Evolutionary conservation across 768 basidiomycete species (phyloP).

Genomic region (Sutorius australiensis): DNA sequence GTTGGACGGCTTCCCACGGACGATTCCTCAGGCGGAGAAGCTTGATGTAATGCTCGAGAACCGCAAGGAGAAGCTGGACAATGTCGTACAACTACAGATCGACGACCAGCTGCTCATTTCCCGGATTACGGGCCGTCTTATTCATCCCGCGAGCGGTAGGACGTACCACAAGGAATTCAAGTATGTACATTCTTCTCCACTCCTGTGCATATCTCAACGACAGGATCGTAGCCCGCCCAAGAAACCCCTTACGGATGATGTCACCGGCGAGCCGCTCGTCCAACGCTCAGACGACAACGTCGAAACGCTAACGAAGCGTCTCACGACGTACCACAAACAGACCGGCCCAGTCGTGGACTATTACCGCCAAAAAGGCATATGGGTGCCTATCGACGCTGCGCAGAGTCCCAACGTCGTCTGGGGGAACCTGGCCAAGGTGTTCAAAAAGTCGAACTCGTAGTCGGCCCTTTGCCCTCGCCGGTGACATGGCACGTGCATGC

Average conservation of each 20-base stretch:
- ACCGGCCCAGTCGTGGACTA: conserved; percentile 96
- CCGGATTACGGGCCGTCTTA: conserved; percentile 93
- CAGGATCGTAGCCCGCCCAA: conserved; percentile 78
- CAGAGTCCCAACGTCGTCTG: conserved; percentile 92
- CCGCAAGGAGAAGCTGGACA: conserved; percentile 86
- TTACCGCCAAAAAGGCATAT: conserved; percentile 89
- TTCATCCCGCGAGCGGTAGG: conserved; percentile 86
- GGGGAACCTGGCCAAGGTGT: conserved; percentile 71
- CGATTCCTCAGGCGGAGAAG: conserved; percentile 94
- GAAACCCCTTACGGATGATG: conserved; percentile 90
- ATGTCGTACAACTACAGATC: conserved; percentile 89
- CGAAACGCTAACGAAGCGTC: conserved; percentile 87
- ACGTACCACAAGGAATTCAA: conserved; percentile 94
- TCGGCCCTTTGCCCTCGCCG: background rate
- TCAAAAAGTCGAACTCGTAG: conserved; percentile 36
- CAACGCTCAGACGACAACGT: conserved; percentile 98
- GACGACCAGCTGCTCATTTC: conserved; percentile 95
- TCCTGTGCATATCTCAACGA: conserved; percentile 9
- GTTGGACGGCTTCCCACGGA: conserved; percentile 98
- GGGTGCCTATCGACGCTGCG: conserved; percentile 89
- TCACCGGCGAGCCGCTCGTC: conserved; percentile 92
- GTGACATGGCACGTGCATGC: background rate
- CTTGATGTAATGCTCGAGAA: conserved; percentile 84
- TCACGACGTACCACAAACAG: conserved; percentile 85
- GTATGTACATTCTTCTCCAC: conserved; percentile 45